Base-by-base conservation (phyloP, 495 filamentous ascomycete genomes). In the Aspergillus biplanus region DNA sequence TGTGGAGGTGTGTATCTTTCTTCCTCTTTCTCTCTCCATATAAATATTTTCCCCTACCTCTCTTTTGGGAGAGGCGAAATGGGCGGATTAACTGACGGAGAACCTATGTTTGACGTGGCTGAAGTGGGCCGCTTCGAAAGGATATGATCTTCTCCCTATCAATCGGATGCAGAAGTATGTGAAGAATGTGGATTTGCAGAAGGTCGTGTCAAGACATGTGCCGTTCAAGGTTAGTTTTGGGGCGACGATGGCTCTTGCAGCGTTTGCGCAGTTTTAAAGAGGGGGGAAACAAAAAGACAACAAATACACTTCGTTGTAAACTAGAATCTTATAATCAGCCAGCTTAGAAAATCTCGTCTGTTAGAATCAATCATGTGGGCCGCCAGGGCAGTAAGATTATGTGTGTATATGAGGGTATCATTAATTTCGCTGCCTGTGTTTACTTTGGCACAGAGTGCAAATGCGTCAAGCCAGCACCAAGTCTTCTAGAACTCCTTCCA, bases 401-500 rank as follows among this genome's bases (percentile, higher is more conserved):
- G 13, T 7, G 39, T 44, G 39, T 70, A 62, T 72, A 72, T 62
- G 71, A 71, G 75, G 75, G 74, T 77, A 77, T 75, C 74, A 68
- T 61, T 48, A 5, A 52, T 37, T 44, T 31, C 27, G 18, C 13
- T 37, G 13, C 27, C 32, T 8, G 16, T 44, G 57, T 33, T 63
- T 37, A 44, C 18, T 55, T 61, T 65, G 33, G 55, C 55, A 47
- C 21, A 58, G 50, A 52, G 44, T 63, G 50, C 61, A 55, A 56
- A 62, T 13, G 52, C 34, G 56, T 66, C 59, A 73, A 33, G 69
- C 72, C 62, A 80, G 61, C 73, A 89, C 84, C 64, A 96, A 78
- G 69, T 97, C 95, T 69, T 97, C 96, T 69, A 97, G 73, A 57
- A 98, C 89, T 8, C 82, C 86, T 75, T 97, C 94, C 69, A 98